A percentile compares a stretch with the other conserved stretches of the same genome.
Evolutionary conservation across 306 rosid species (phyloP).

Genomic region (Adenanthera pavonina): DNA sequence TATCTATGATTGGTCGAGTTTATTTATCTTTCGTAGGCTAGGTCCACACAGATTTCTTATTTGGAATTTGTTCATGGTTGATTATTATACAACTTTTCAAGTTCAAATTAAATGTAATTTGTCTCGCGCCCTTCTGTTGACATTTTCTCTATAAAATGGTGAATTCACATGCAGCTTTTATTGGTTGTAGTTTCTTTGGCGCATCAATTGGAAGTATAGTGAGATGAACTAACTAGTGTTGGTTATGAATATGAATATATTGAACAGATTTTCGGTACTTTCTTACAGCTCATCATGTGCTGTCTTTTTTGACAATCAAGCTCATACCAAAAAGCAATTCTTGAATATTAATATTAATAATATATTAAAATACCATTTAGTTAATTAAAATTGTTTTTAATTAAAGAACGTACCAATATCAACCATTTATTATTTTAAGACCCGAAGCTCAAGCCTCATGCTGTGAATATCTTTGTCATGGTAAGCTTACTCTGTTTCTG

Average conservation of each 20-base stretch:
- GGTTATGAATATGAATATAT: slow-evolving; percentile 11
- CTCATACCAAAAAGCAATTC: too few species aligned
- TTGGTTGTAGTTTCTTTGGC: too few species aligned
- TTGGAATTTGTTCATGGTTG: background rate
- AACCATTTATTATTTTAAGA: too few species aligned
- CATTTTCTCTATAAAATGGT: background rate
- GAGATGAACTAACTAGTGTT: slow-evolving; percentile 22
- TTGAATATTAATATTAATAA: too few species aligned
- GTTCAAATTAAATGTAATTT: background rate
- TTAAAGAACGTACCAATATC: too few species aligned
- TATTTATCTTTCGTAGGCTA: background rate
- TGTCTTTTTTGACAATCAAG: too few species aligned
- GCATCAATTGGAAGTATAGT: background rate
- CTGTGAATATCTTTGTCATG: slow-evolving; percentile 75
- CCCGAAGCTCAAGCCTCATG: slow-evolving; percentile 87
- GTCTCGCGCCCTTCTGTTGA: background rate
- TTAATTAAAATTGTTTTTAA: too few species aligned
- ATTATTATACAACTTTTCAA: background rate
- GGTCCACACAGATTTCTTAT: background rate
- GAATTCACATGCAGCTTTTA: too few species aligned
- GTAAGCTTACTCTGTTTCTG: slow-evolving; percentile 46
- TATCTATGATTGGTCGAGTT: background rate
- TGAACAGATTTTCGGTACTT: slow-evolving; percentile 69
- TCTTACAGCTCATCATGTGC: too few species aligned
- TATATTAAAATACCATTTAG: too few species aligned